phyloP scores from a whole-genome alignment of 1,284 basidiomycete species.

The Apiotrichum gracile region DNA sequence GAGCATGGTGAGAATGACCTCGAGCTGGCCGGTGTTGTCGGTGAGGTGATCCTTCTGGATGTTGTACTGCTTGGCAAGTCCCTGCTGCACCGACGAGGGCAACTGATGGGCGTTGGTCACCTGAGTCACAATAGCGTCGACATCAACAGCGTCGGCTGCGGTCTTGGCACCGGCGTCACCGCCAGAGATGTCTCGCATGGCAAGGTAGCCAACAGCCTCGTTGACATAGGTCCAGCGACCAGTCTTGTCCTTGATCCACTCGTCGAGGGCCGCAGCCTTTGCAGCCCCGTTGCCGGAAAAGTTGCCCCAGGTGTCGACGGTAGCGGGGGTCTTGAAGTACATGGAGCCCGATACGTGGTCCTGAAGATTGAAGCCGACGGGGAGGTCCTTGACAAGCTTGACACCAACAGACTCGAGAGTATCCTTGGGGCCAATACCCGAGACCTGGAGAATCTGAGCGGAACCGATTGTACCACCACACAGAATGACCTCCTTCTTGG shows the following conservation, averaged over 20 bases:
- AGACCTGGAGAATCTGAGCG: conserved; percentile 62
- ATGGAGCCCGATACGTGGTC: conserved; percentile 56
- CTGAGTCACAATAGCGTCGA: conserved; percentile 60
- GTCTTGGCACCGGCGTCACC: conserved; percentile 13
- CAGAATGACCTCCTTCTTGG: conserved; percentile 52
- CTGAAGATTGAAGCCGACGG: conserved; percentile 70
- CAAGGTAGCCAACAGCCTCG: conserved; percentile 39
- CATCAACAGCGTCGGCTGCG: conserved; percentile 50
- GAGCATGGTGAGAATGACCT: conserved; percentile 42
- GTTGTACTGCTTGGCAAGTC: conserved; percentile 36
- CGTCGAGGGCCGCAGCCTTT: conserved; percentile 19
- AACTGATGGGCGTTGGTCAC: conserved; percentile 48
- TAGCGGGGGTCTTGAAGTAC: conserved; percentile 27
- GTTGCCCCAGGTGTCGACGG: conserved; percentile 38
- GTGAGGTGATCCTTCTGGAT: conserved; percentile 34
- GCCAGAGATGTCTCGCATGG: conserved; percentile 28
- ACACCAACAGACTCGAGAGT: conserved; percentile 56
- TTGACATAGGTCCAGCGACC: conserved; percentile 47
- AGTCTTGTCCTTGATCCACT: conserved; percentile 29
- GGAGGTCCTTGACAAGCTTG: conserved; percentile 51
- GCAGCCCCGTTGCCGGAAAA: conserved; percentile 24
- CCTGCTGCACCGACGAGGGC: conserved; percentile 34
- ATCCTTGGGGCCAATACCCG: conserved; percentile 63
- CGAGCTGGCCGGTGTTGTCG: conserved; percentile 38
- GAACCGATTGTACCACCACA: conserved; percentile 59